These are phyloP conservation scores for Adansonia rubrostipa DNA, from an alignment of 441 rosid species.

Conservation along the genomic window DNA sequence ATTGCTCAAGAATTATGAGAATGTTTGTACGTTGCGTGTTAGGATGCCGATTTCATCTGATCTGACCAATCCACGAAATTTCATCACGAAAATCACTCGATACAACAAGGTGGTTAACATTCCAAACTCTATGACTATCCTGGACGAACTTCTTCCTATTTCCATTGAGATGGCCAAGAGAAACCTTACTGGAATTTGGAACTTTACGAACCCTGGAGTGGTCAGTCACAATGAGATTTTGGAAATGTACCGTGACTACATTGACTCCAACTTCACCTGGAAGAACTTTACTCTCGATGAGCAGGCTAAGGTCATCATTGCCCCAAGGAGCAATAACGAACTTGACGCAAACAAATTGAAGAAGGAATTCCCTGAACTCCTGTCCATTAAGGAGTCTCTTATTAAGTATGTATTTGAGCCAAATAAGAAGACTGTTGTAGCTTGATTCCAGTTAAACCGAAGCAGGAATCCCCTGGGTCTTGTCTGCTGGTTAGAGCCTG, in stretches of 20 bases:
- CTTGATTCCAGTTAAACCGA: conserved; percentile 27
- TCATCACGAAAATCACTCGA: conserved; percentile 21
- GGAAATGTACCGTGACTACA: conserved; percentile 73
- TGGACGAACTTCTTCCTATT: conserved; percentile 20
- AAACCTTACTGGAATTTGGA: conserved; percentile 89
- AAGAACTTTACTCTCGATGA: conserved; percentile 85
- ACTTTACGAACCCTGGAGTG: conserved; percentile 88
- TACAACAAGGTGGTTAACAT: conserved; percentile 15
- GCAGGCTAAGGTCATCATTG: conserved; percentile 86
- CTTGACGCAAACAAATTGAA: conserved; percentile 76
- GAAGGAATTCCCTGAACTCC: conserved; percentile 76
- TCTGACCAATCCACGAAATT: conserved; percentile 14
- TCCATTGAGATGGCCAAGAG: conserved; percentile 78
- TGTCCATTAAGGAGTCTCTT: conserved; percentile 82
- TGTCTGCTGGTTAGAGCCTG: conserved; percentile 5
- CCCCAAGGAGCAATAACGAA: conserved; percentile 96
- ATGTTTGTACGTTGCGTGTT: conserved; percentile 19
- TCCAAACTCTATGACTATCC: conserved; percentile 20
- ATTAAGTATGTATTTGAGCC: conserved; percentile 75
- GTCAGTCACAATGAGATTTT: conserved; percentile 91
- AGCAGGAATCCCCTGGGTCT: conserved; percentile 21
- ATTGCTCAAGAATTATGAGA: conserved; percentile 14
- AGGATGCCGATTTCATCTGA: conserved; percentile 22
- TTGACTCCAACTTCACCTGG: conserved; percentile 74
- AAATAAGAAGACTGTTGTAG: conserved; percentile 60